Base-by-base conservation (phyloP, 208 protist species). In the Trypanosoma lewisi region DNA sequence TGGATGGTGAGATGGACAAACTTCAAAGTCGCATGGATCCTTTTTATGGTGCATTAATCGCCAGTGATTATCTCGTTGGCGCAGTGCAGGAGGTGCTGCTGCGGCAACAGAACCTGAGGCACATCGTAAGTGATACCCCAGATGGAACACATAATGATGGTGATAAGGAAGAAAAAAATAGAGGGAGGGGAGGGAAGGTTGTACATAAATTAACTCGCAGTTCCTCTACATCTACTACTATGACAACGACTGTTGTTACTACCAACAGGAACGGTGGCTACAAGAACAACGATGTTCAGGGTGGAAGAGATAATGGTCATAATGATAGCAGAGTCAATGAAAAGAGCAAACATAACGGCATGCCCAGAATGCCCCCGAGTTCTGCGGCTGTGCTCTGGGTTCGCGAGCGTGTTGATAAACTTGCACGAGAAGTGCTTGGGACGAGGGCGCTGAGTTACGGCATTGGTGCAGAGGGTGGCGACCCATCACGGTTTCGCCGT, bases 311-410 rank as follows among this genome's bases (percentile, higher is more conserved):
- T 47, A 34, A 56, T 31, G 48, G 21, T 34, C 28, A 14, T 25
- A 8, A 12, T 17, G 27, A 34, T 44, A 19, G 11, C 17, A 55
- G 2, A 6, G 7, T 9, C 31, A 51, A 52, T 37, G 34, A n/a
- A 6, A 34, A 37, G 44, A 21, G 1, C 25, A 19, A 36, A 37
- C 28, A 37, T n/a, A n/a, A n/a, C n/a, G 33, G 30, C 3, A 17
- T 23, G 7, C 36, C 23, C 25, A 61, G 76, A 23, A 73, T 91
- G 25, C 80, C 88, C 7, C 83, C 85, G 2, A 91, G 85, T 69
- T 83, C 85, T 2, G 75, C 85, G 0, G 76, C 83, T 41, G 72
- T 92, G 44, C 72, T 95, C 44, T 95, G 84, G 84, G 88, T 92
- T 50, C 85, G 79, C 1, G 54, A 72, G 25, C 85, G 85, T 36